phyloP scores from a whole-genome alignment of 2,329 filamentous ascomycete species.

The Pseudocercospora musae region DNA sequence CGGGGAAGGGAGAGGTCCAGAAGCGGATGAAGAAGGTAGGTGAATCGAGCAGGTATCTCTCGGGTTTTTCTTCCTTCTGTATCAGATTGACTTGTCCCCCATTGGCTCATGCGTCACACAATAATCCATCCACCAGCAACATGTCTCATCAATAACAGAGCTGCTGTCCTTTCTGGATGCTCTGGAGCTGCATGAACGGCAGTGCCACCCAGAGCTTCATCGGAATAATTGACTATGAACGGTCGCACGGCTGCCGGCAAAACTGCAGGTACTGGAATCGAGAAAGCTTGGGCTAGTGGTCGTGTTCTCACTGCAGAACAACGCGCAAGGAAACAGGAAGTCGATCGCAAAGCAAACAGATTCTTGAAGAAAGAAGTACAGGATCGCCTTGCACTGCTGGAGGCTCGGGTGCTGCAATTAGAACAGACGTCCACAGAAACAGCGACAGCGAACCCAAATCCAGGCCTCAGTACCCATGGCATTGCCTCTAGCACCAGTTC shows the following conservation, averaged over 20 bases:
- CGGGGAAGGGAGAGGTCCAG: conserved; percentile 2
- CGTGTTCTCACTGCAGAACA: conserved; percentile 25
- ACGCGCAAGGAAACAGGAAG: conserved; percentile 24
- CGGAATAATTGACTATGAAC: conserved; percentile 17
- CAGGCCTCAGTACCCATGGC: background rate
- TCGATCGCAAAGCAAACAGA: conserved; percentile 25
- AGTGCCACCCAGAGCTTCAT: background rate
- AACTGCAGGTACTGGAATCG: conserved; percentile 16
- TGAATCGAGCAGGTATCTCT: background rate
- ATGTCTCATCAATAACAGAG: background rate
- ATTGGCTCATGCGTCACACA: background rate
- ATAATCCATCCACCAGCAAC: background rate
- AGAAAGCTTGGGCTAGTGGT: conserved; percentile 26
- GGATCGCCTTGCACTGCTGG: conserved; percentile 21
- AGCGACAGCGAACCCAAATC: background rate
- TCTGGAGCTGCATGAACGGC: background rate
- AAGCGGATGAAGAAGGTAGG: background rate
- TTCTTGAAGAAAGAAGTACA: conserved; percentile 28
- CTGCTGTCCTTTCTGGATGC: background rate
- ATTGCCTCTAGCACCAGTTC: background rate
- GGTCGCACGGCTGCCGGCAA: conserved; percentile 20
- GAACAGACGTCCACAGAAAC: conserved; percentile 6
- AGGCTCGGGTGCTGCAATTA: conserved; percentile 20
- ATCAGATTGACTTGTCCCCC: background rate
- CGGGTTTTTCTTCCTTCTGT: background rate